These are phyloP conservation scores for Lunularia cruciata DNA, from an alignment of 225 moss, liverwort and hornwort genomes.

Conservation along the genomic window DNA sequence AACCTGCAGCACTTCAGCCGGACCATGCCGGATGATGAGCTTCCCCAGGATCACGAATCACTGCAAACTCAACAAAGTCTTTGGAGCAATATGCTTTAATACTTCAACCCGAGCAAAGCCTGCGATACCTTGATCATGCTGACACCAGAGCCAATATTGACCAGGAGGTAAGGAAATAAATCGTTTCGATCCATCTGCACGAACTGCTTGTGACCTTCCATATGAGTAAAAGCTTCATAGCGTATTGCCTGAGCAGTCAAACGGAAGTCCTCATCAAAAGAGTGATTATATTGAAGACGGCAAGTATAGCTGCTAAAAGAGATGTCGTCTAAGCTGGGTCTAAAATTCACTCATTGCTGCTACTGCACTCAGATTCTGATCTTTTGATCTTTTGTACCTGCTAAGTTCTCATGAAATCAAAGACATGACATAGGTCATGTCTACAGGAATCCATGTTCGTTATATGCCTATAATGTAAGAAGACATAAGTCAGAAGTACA, in stretches of 20 bases:
- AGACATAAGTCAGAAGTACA: no score
- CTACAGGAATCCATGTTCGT: no score
- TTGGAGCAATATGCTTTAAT: neutral
- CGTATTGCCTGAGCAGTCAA: slow-evolving; percentile 60
- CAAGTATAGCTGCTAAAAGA: no score
- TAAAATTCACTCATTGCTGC: no score
- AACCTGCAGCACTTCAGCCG: slow-evolving; percentile 51
- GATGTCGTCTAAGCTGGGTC: no score
- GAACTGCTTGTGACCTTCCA: slow-evolving; percentile 88
- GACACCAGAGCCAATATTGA: slow-evolving; percentile 97
- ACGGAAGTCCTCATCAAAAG: neutral
- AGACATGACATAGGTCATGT: no score
- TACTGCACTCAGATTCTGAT: no score
- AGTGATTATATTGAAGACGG: neutral
- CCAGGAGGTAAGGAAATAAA: slow-evolving; percentile 84
- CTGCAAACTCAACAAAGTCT: no score
- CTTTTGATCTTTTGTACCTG: no score
- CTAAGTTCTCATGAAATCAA: no score
- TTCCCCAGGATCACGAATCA: neutral
- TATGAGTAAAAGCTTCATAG: slow-evolving; percentile 94
- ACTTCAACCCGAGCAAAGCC: slow-evolving; percentile 5
- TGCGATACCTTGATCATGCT: slow-evolving; percentile 84
- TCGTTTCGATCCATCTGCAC: slow-evolving; percentile 78
- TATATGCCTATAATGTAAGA: no score
- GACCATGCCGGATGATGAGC: slow-evolving; percentile 23